A percentile compares a stretch with the other conserved stretches of the same genome.
phyloP scores from a whole-genome alignment of 345 rosid species.

The Euphorbia tirucalli region DNA sequence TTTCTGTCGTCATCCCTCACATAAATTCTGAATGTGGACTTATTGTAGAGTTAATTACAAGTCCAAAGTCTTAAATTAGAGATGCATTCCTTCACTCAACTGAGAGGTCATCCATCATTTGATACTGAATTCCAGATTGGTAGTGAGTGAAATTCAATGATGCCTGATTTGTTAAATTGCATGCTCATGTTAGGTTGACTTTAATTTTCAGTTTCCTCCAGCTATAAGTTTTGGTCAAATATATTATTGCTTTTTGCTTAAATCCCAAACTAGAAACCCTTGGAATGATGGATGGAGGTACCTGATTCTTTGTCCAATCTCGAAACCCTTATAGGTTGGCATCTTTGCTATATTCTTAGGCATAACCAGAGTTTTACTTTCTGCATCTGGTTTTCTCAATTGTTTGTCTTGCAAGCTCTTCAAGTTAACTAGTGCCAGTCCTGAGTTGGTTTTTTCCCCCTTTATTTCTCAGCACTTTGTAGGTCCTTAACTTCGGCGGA shows the following conservation, averaged over 20 bases:
- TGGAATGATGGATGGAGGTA: constrained; percentile 5
- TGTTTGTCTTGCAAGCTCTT: constrained; percentile 8
- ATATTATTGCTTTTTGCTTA: not conserved
- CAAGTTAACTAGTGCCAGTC: constrained; percentile 26
- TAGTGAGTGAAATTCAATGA: not conserved
- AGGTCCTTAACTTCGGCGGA: constrained; percentile 34
- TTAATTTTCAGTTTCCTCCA: not conserved
- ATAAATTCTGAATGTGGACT: not conserved
- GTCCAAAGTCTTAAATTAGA: not conserved
- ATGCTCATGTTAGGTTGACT: not conserved
- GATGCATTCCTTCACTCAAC: not conserved
- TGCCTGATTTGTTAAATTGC: not conserved
- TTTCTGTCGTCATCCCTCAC: not conserved
- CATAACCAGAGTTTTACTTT: not conserved
- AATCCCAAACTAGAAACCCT: not conserved
- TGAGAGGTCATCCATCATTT: not conserved
- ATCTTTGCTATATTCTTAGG: not conserved
- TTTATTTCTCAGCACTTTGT: constrained; percentile 52
- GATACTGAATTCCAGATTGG: not conserved
- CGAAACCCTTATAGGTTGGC: not conserved
- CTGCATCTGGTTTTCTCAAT: not conserved
- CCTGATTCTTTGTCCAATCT: not conserved
- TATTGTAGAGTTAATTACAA: not conserved
- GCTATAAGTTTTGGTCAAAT: not conserved
- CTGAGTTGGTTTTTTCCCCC: constrained; percentile 18